Evolutionary conservation across 2,329 filamentous ascomycete species (phyloP).

Genomic region (Cordyceps tenuipes): DNA sequence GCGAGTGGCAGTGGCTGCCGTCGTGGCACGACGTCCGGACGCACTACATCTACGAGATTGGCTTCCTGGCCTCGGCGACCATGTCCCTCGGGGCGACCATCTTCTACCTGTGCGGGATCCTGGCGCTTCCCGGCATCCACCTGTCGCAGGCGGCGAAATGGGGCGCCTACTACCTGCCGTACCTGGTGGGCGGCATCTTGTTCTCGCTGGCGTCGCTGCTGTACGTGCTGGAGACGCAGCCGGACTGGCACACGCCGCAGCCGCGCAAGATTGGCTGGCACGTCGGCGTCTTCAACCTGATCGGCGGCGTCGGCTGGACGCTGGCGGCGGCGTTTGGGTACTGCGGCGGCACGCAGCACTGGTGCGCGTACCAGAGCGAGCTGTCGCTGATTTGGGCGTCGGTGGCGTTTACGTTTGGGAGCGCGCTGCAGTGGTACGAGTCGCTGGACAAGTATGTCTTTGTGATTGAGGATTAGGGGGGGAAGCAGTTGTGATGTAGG

Average conservation of each 20-base stretch:
- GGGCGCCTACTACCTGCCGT: slow-evolving; percentile 48
- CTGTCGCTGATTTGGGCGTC: slow-evolving; percentile 20
- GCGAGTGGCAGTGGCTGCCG: slow-evolving; percentile 51
- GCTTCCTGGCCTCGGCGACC: slow-evolving; percentile 50
- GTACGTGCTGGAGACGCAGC: slow-evolving; percentile 58
- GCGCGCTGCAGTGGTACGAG: slow-evolving; percentile 19
- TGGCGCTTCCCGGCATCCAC: slow-evolving; percentile 48
- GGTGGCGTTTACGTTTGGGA: slow-evolving; percentile 15
- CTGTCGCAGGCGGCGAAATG: slow-evolving; percentile 38
- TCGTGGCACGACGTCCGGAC: slow-evolving; percentile 43
- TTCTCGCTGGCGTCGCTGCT: slow-evolving; percentile 49
- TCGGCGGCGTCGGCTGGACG: slow-evolving; percentile 54
- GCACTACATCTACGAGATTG: slow-evolving; percentile 54
- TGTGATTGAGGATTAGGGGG: slow-evolving; percentile 3
- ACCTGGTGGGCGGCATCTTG: slow-evolving; percentile 52
- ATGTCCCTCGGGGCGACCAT: slow-evolving; percentile 44
- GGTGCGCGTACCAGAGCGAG: slow-evolving; percentile 35
- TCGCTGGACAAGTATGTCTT: slow-evolving; percentile 17
- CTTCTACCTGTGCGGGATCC: slow-evolving; percentile 57
- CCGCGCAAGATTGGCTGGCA: slow-evolving; percentile 52
- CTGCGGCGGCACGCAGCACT: slow-evolving; percentile 24
- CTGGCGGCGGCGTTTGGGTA: slow-evolving; percentile 48
- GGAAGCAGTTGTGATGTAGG: too few species aligned
- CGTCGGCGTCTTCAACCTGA: slow-evolving; percentile 54
- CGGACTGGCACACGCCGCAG: slow-evolving; percentile 52